phyloP scores from a whole-genome alignment of 345 rosid species.

The Eucalyptus regnans region DNA sequence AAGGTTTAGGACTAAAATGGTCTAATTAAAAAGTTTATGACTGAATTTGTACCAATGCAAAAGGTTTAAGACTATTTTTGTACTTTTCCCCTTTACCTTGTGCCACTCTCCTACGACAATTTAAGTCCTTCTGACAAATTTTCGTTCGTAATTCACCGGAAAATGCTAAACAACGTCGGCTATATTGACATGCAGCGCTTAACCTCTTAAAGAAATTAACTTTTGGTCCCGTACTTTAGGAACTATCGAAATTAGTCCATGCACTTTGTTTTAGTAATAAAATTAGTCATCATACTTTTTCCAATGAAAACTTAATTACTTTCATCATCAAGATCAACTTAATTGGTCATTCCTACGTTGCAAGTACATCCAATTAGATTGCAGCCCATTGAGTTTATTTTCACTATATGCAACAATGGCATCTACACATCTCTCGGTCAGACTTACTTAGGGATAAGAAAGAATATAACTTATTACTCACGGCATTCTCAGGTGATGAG shows the following conservation, averaged over 20 bases:
- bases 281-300: not conserved
- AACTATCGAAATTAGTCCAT: not conserved
- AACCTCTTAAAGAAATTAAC: not conserved
- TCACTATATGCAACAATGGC: not conserved
- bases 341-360: not conserved
- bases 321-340: no score
- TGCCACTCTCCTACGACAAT: not conserved
- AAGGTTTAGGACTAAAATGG: no score
- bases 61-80: not conserved
- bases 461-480: no score
- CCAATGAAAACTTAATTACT: not conserved
- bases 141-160: not conserved
- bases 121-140: not conserved
- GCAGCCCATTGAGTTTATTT: not conserved
- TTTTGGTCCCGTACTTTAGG: not conserved
- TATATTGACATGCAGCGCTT: not conserved
- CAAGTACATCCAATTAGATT: not conserved
- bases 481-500: no score
- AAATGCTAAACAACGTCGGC: not conserved
- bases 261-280: not conserved
- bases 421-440: no score
- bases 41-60: not conserved
- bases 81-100: not conserved
- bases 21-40: no score
- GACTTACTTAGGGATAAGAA: no score